Evolutionary conservation across 169 alveolate genomes (phyloP).

Genomic region (Sarcocystis neurona): DNA sequence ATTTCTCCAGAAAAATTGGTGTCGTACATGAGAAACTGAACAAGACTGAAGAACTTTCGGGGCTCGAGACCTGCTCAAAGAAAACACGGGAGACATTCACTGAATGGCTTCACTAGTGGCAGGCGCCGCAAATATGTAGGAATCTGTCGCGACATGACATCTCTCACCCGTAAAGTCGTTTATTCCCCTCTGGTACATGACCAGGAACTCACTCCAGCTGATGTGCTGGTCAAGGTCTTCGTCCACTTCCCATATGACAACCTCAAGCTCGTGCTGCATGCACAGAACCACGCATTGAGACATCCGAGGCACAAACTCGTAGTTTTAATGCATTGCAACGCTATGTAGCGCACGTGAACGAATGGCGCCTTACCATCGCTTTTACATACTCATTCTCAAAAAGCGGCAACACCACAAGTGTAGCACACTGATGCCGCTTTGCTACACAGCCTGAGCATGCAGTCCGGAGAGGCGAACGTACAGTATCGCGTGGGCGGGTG

Average conservation of each 20-base stretch:
- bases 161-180: constrained; percentile 77
- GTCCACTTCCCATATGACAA: constrained; percentile 91
- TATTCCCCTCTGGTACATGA: constrained; percentile 88
- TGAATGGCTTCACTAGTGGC: not conserved
- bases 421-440: not conserved
- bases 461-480: not conserved
- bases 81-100: not conserved
- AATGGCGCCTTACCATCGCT: too few species aligned
- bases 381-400: too few species aligned
- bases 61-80: constrained; percentile 84
- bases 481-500: not conserved
- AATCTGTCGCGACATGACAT: too few species aligned
- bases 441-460: not conserved
- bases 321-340: too few species aligned
- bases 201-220: constrained; percentile 85
- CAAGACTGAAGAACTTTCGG: constrained; percentile 85
- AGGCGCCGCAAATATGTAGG: not conserved
- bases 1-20: constrained; percentile 81
- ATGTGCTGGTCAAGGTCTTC: constrained; percentile 87
- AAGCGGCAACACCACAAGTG: too few species aligned
- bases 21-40: constrained; percentile 89
- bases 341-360: too few species aligned
- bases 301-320: too few species aligned
- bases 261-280: constrained; percentile 76
- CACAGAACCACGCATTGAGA: too few species aligned